phyloP scores from a whole-genome alignment of 306 rosid species.

The Comarum palustre region DNA sequence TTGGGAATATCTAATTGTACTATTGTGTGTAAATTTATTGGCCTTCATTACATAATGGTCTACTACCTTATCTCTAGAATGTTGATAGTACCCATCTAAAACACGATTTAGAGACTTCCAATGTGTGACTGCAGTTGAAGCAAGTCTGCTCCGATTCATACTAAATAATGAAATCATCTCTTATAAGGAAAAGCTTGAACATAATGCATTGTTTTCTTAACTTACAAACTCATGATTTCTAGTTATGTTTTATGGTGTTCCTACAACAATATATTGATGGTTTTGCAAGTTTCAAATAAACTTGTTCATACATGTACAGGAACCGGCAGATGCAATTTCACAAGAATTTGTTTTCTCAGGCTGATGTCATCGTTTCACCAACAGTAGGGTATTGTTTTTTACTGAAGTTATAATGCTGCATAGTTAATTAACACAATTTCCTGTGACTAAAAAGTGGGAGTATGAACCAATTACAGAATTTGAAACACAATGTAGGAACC shows the following conservation, averaged over 20 bases:
- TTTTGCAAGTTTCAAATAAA: background rate
- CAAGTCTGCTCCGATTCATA: background rate
- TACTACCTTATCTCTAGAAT: background rate
- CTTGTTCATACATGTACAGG: constrained; percentile 41
- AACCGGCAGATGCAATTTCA: constrained; percentile 84
- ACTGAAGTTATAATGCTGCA: background rate
- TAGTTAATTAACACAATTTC: background rate
- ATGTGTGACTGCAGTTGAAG: background rate
- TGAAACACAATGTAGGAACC: background rate
- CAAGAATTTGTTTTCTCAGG: constrained; percentile 56
- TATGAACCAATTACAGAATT: background rate
- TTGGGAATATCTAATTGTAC: background rate
- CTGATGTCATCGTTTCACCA: constrained; percentile 90
- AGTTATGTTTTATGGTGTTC: background rate
- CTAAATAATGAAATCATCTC: background rate
- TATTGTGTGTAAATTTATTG: background rate
- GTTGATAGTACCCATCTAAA: background rate
- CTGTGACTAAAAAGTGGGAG: background rate
- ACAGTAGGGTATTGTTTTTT: constrained; percentile 9
- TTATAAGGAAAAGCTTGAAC: background rate
- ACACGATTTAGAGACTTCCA: background rate
- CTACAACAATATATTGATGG: background rate
- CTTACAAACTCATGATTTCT: background rate
- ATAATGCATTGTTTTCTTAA: background rate
- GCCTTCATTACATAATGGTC: background rate